Evolutionary conservation across 352 stramenopile genomes (phyloP).

Genomic region (Aphanomyces stellatus): DNA sequence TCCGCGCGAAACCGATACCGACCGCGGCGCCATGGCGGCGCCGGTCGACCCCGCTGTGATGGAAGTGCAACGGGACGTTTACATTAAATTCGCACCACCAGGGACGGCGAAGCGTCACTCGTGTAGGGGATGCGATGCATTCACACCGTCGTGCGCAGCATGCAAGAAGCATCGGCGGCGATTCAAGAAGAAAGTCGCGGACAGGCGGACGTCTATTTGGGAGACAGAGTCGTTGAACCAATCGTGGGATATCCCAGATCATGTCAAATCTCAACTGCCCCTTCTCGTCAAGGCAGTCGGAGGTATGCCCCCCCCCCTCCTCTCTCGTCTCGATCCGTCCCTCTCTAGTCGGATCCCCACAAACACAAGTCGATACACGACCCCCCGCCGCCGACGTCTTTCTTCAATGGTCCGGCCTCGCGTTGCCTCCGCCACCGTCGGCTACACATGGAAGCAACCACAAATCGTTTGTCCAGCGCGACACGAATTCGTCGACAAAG

Average conservation of each 20-base stretch:
- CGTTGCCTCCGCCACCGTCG: background rate
- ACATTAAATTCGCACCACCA: background rate
- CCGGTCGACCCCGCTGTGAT: background rate
- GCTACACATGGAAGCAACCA: too few relatives aligned
- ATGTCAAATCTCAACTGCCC: background rate
- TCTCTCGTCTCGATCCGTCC: too few relatives aligned
- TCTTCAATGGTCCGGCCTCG: background rate
- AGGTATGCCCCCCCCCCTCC: background rate
- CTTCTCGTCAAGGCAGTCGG: background rate
- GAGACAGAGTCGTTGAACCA: conserved; percentile 1
- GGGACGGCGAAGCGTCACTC: background rate
- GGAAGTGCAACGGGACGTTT: background rate
- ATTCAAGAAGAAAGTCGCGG: background rate
- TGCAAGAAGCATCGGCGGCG: background rate
- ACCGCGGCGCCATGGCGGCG: background rate
- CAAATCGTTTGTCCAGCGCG: too few relatives aligned
- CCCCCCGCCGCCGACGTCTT: background rate
- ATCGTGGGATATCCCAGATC: background rate
- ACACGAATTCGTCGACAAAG: too few relatives aligned
- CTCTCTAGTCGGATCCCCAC: too few relatives aligned
- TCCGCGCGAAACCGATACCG: too few relatives aligned
- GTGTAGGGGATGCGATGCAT: background rate
- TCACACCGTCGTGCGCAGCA: background rate
- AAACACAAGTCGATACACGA: background rate
- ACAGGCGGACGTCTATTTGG: background rate